Base-by-base conservation (phyloP, 1,284 basidiomycete genomes). In the Cystobasidiaceae sp. region DNA sequence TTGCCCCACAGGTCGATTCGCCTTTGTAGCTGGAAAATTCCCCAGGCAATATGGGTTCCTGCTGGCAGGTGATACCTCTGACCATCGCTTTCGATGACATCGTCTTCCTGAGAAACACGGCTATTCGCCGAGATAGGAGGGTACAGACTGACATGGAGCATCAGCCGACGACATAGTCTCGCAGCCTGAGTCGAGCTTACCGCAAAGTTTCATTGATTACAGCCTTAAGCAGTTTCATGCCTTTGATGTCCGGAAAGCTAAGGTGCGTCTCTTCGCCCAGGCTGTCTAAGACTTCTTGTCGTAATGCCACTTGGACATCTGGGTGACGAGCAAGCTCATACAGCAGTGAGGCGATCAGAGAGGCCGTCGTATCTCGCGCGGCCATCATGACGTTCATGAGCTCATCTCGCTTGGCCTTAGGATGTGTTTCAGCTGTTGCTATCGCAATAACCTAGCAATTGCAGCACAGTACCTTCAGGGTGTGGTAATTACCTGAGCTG, bases 71-170 rank as follows among this genome's bases (percentile, higher is more conserved):
- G 86, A 21, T 85, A 73, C 0, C 82, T 81, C 68, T 55, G 77
- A 72, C 58, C 71, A 32, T 68, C 67, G 25, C 70, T 67, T 56
- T 79, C 77, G 15, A 70, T 56, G 13, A 67, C 50, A 58, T 67
- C 57, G 59, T 68, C 56, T 73, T 62, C 57, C 78, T 82, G 1
- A 81, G 81, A 32, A 75, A 74, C 68, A 74, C 86, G 81, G 43
- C 83, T 78, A 70, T 87, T 86, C 33, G 85, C 75, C 19, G 86
- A 85, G 0, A 87, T 85, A 7, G 86, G 85, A 3, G 86, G 86
- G 77, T 85, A 88, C 1, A 89, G 74, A 27, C 87, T 78, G 49
- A 32, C 7, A 65, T 23, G n/a, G 11, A 39, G 37, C 37, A n/a
- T 39, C 37, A 39, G 37, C 37, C n/a, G 11, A 39, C 37, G 37